Base-by-base conservation (phyloP, 2,329 filamentous ascomycete genomes). In the Paecilomyces dactylethromorphus region DNA sequence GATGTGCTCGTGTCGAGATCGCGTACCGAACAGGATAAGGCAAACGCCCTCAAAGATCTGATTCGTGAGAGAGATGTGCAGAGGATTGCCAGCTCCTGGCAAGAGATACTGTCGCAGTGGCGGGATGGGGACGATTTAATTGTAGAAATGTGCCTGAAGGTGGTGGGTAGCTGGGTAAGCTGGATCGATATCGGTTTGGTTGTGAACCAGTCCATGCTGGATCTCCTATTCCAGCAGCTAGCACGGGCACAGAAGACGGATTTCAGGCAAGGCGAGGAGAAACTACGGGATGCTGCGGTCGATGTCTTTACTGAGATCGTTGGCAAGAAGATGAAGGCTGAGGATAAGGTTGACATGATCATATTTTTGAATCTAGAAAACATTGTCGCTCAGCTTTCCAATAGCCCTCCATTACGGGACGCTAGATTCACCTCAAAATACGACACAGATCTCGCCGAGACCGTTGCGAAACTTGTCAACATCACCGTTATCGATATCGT, bases 181-280 rank as follows among this genome's bases (percentile, higher is more conserved):
- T 99, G 94, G 94, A 96, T 95, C 69, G 94, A 97, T 71, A 97
- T 99, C 67, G 90, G 89, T 55, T 81, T 99, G 59, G 87, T 99
- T 52, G 91, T 99, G 67, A 96, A 95, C 74, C 86, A 92, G 71
- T 85, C 88, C 57, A 94, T 96, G 83, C 85, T 97, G 68, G 87
- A 84, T 70, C 83, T 92, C 54, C 82, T 99, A 60, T 88, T 97
- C 68, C 89, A 94, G 64, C 85, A 97, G 63, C 88, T 96, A 58
- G 91, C 90, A n/a, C 89, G 88, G 74, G 81, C 86, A 75, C 74
- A 83, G 69, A 83, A 86, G 72, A 70, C 82, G 63, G 76, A 81
- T 67, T 77, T 85, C 68, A 74, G 83, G 70, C 81, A 89, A 74
- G 91, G 84, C 69, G 82, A 92, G 76, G 91, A 95, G 71, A 90